phyloP scores from a whole-genome alignment of 495 filamentous ascomycete genomes.

The Hypoxylon lenormandii region DNA sequence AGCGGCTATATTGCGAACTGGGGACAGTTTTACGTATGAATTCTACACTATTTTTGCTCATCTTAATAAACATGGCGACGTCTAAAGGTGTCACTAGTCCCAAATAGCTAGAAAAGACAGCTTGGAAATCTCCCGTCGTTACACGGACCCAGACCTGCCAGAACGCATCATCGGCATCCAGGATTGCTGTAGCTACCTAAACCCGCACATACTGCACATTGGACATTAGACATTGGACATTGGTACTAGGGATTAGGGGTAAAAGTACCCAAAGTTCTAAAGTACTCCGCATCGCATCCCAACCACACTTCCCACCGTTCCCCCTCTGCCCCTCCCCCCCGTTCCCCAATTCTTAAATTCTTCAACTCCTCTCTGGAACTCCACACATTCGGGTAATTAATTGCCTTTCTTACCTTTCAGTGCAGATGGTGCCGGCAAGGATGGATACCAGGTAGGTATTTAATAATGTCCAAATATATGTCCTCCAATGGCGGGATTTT shows the following conservation, averaged over 20 bases:
- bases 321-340: slow-evolving; percentile 3
- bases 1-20: slow-evolving; percentile 33
- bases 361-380: slow-evolving; percentile 36
- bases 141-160: background rate
- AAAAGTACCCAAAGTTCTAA: too few species aligned
- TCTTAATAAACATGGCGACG: background rate
- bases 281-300: slow-evolving; percentile 40
- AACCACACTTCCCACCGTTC: background rate
- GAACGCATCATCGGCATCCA: background rate
- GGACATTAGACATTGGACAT: too few species aligned
- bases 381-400: slow-evolving; percentile 46
- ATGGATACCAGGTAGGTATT: background rate
- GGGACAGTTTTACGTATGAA: background rate
- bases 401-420: background rate
- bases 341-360: slow-evolving; percentile 43
- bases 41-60: background rate
- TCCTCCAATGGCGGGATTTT: slow-evolving; percentile 6
- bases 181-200: background rate
- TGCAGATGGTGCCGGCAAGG: slow-evolving; percentile 6
- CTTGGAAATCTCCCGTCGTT: slow-evolving; percentile 12
- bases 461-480: slow-evolving; percentile 6
- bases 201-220: too few species aligned
- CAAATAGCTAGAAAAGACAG: background rate
- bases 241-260: slow-evolving; percentile 1
- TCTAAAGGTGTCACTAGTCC: background rate